Evolutionary conservation across 345 rosid genomes (phyloP).

Genomic region (Populus pruinosa): DNA sequence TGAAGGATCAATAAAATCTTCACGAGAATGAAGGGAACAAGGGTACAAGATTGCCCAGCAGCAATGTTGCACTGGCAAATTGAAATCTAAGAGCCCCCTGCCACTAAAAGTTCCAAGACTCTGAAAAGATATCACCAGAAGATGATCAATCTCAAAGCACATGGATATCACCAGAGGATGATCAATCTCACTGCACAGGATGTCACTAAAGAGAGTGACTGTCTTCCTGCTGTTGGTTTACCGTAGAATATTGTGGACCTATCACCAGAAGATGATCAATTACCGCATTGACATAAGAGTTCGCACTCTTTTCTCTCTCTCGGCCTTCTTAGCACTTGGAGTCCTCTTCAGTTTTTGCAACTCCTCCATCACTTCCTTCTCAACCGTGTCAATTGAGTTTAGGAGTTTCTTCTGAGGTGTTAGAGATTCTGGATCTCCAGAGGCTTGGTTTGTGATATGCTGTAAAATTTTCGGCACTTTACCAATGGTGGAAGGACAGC

Average conservation of each 20-base stretch:
- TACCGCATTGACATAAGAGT: conserved; percentile 76
- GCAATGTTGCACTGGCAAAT: neutral
- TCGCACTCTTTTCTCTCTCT: conserved; percentile 55
- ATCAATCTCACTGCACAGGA: conserved; percentile 4
- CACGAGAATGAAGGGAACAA: neutral
- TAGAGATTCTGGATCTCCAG: conserved; percentile 47
- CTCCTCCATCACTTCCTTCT: conserved; percentile 71
- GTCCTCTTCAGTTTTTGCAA: conserved; percentile 62
- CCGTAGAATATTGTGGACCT: neutral
- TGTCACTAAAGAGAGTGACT: neutral
- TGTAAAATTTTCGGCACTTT: conserved; percentile 54
- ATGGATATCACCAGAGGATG: conserved; percentile 25
- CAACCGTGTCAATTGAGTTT: conserved; percentile 74
- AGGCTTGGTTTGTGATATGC: conserved; percentile 40
- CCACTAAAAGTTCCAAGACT: conserved; percentile 2
- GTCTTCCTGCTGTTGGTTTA: neutral
- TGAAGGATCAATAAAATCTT: conserved; percentile 1
- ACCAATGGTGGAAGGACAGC: conserved; percentile 41
- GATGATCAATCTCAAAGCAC: conserved; percentile 19
- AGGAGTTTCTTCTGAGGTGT: conserved; percentile 92
- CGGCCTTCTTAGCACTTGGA: conserved; percentile 61
- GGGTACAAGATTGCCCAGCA: neutral
- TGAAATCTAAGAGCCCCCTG: conserved; percentile 1
- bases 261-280: conserved; percentile 25
- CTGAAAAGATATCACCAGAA: conserved; percentile 23